phyloP scores from a whole-genome alignment of 805 yeast species.

The Ogataea wickerhamii region DNA sequence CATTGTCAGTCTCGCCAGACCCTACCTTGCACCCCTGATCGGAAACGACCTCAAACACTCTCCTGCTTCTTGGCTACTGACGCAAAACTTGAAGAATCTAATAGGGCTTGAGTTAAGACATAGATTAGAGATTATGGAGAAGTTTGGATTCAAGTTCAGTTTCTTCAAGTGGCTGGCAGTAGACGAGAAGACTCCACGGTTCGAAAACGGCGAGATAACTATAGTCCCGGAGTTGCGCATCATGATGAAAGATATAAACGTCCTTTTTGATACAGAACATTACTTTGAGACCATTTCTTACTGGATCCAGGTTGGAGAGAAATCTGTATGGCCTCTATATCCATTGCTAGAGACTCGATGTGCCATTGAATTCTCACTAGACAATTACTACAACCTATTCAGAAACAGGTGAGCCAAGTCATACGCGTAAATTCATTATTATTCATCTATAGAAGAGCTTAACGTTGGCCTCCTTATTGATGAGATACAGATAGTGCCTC shows the following conservation, averaged over 20 bases:
- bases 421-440: background rate
- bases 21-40: constrained; percentile 87
- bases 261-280: constrained; percentile 74
- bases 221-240: constrained; percentile 84
- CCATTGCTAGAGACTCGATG: constrained; percentile 85
- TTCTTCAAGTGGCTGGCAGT: constrained; percentile 71
- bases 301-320: constrained; percentile 88
- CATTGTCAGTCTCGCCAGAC: constrained; percentile 86
- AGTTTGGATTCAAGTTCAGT: constrained; percentile 69
- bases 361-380: constrained; percentile 83
- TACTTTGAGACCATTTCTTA: constrained; percentile 72
- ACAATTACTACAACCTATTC: constrained; percentile 55
- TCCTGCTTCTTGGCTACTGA: constrained; percentile 33
- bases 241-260: constrained; percentile 63
- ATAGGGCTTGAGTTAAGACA: constrained; percentile 79
- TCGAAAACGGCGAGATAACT: constrained; percentile 74
- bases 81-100: constrained; percentile 42
- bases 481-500: constrained; percentile 59
- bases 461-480: constrained; percentile 50
- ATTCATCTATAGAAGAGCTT: constrained; percentile 43
- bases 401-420: constrained; percentile 19
- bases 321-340: constrained; percentile 88
- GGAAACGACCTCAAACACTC: constrained; percentile 77
- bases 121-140: constrained; percentile 74
- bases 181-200: constrained; percentile 81